These are phyloP conservation scores for Magnolia kwangsiensis DNA, from an alignment of 164 flowering plant species.

Conservation along the genomic window DNA sequence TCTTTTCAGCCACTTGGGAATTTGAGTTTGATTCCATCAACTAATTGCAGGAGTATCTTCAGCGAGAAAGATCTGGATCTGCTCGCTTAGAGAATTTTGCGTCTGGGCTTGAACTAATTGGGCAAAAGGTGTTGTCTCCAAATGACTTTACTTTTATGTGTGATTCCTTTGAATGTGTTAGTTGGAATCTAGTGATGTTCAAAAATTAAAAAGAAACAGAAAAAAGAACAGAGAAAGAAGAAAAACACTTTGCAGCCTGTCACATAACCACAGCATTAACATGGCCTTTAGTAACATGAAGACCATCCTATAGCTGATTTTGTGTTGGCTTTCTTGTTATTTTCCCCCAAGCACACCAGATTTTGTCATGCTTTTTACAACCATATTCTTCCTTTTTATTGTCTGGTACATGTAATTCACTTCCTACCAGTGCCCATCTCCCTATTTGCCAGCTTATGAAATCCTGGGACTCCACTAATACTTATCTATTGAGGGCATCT, in stretches of 20 bases:
- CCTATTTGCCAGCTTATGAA: too few relatives aligned
- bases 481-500: too few relatives aligned
- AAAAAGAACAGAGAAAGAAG: not conserved
- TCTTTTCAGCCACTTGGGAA: not conserved
- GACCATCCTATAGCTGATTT: too few relatives aligned
- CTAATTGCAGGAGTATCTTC: conserved; percentile 80
- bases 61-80: conserved; percentile 79
- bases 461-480: too few relatives aligned
- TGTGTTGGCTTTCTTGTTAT: too few relatives aligned
- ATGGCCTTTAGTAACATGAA: too few relatives aligned
- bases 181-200: not conserved
- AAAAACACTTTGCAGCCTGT: not conserved
- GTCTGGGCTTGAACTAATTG: conserved; percentile 88
- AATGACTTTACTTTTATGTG: not conserved
- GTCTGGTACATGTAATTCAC: too few relatives aligned
- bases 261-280: too few relatives aligned
- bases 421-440: too few relatives aligned
- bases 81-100: conserved; percentile 96
- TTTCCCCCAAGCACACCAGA: not conserved
- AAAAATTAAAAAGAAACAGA: too few relatives aligned
- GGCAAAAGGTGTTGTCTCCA: conserved; percentile 63
- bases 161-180: not conserved
- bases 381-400: not conserved
- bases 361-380: not conserved
- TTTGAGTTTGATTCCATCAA: conserved; percentile 10